Conservation (phyloP, 2,329 filamentous ascomycete genomes). For the Plenodomus tracheiphilus region DNA sequence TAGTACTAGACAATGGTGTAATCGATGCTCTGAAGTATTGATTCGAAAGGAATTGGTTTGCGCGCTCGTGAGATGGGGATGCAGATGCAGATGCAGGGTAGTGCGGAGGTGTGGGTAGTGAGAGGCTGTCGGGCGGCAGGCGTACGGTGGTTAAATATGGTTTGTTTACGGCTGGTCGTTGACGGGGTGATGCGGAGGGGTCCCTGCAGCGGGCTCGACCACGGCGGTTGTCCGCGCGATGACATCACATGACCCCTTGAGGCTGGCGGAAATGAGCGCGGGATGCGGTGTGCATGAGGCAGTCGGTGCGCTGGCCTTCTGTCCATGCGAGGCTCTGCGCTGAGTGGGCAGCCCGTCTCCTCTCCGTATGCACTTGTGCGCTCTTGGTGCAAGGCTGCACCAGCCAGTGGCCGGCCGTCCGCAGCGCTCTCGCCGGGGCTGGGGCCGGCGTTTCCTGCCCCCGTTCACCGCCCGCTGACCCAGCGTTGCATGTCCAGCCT, state of each 20-base stretch:
- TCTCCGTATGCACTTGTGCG: no score
- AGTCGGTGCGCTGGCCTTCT: background rate
- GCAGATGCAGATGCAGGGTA: slow-evolving; percentile 20
- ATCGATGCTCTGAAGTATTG: slow-evolving; percentile 46
- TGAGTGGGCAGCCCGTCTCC: background rate
- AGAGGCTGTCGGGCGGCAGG: slow-evolving; percentile 22
- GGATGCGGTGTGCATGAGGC: background rate
- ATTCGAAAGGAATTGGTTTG: slow-evolving; percentile 35
- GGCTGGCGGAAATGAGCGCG: slow-evolving; percentile 10
- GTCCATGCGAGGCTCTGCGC: background rate
- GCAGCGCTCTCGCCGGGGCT: slow-evolving; percentile 3
- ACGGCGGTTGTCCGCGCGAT: slow-evolving; percentile 15
- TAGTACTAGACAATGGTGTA: slow-evolving; percentile 46
- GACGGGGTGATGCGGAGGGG: slow-evolving; percentile 31
- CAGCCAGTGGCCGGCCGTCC: background rate
- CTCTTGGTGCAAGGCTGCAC: background rate
- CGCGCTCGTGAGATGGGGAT: slow-evolving; percentile 18
- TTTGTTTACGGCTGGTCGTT: slow-evolving; percentile 41
- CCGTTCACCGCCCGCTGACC: slow-evolving; percentile 15
- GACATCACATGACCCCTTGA: slow-evolving; percentile 32
- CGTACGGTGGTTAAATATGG: slow-evolving; percentile 36
- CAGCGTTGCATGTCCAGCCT: slow-evolving; percentile 15
- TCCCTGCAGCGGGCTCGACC: slow-evolving; percentile 13
- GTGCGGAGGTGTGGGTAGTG: slow-evolving; percentile 18
- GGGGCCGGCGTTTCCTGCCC: slow-evolving; percentile 19